Evolutionary conservation across 768 basidiomycete species (phyloP), one percentile per base, ranked within the genome.

Genomic region (Amanita phalloides): DNA sequence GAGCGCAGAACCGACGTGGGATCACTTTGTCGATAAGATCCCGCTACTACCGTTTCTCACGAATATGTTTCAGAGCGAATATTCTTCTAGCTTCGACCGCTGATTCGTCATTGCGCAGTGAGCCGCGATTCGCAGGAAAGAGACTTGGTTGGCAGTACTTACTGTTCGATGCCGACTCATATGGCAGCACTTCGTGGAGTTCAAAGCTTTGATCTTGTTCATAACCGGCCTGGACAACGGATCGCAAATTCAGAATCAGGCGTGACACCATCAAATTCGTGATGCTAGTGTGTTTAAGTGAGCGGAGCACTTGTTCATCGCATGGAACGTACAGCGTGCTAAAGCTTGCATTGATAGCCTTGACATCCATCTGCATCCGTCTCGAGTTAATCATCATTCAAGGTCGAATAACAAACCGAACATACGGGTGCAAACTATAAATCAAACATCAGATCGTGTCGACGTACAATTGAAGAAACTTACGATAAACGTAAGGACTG

Each of bases 181-280:
- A 39, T n/a, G 9, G 43, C 43, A 26, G 13, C 14, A 14, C 23
- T 6, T 30, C 14, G 8, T 10, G n/a, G n/a, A 45, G 44, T n/a
- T 48, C 36, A 26, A 23, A 37, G 8, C 20, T 47, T 32, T 36
- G 23, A 23, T 48, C 33, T 6, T 51, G 26, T 13, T 44, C 41
- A 11, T 2, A 28, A 17, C 30, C 13, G 17, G 32, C 13, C 10
- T 21, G 14, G 10, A 17, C 49, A 13, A 44, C 41, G 13, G 28
- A 25, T 20, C 49, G 30, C 11, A 71, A 61, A 45, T 68, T 69
- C n/a, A 71, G 62, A 45, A 68, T 66, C 4, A 68, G 52, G 11
- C 69, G 58, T 3, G 69, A 71, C 10, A 68, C 66, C 68, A 71
- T 69, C 8, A 71, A 45, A 43, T 59, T 66, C 3, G 67, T 69